These are phyloP conservation scores for Aspergillus piperis DNA, from an alignment of 2,329 filamentous ascomycete species.

Conservation along the genomic window DNA sequence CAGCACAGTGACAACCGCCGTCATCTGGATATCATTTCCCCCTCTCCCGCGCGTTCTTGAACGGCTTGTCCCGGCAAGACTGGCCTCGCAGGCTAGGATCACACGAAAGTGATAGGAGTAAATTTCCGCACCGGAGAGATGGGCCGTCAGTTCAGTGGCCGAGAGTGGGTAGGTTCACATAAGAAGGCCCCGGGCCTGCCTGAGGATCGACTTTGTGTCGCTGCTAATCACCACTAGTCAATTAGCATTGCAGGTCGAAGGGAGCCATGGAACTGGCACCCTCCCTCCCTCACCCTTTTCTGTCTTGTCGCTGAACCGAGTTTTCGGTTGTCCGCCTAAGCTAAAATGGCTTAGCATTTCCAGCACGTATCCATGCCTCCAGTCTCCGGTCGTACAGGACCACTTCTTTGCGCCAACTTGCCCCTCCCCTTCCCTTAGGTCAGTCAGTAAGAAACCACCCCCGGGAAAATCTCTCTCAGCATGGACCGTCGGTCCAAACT, in stretches of 20 bases:
- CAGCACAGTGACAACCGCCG: neutral
- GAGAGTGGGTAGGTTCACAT: slow-evolving; percentile 11
- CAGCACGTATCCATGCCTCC: slow-evolving; percentile 13
- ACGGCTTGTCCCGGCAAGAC: neutral
- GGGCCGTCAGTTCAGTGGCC: neutral
- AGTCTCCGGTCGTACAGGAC: slow-evolving; percentile 15
- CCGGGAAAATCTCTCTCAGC: slow-evolving; percentile 9
- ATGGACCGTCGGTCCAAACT: neutral
- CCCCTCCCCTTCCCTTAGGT: slow-evolving; percentile 11
- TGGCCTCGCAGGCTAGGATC: neutral
- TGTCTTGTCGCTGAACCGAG: slow-evolving; percentile 16
- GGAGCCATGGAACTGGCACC: slow-evolving; percentile 18
- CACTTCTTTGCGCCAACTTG: slow-evolving; percentile 9
- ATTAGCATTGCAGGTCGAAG: slow-evolving; percentile 14
- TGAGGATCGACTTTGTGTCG: slow-evolving; percentile 20
- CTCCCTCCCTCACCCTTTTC: slow-evolving; percentile 20
- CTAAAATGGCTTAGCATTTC: slow-evolving; percentile 16
- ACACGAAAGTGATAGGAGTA: neutral
- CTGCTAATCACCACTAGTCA: slow-evolving; percentile 21
- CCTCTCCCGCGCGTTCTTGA: neutral
- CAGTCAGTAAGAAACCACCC: neutral
- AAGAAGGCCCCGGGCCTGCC: slow-evolving; percentile 9
- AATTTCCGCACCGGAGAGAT: neutral
- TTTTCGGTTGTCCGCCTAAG: slow-evolving; percentile 17
- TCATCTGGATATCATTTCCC: neutral